phyloP scores from a whole-genome alignment of 495 filamentous ascomycete genomes.

The Rhypophila decipiens region DNA sequence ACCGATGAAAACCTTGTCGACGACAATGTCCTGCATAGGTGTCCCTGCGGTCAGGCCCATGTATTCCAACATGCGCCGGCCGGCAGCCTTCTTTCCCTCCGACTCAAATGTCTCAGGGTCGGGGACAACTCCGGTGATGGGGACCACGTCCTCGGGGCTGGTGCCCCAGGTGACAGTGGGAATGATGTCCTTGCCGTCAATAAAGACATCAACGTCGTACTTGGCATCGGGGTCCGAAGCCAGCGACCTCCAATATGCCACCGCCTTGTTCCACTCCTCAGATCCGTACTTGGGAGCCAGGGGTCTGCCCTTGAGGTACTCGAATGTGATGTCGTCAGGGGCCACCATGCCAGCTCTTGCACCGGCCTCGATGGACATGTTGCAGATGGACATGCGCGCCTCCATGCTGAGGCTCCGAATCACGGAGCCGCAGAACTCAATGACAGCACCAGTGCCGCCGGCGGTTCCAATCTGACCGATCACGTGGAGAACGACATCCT shows the following conservation, averaged over 20 bases:
- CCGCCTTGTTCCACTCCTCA: constrained; percentile 83
- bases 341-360: constrained; percentile 96
- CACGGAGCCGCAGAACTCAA: constrained; percentile 93
- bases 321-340: constrained; percentile 87
- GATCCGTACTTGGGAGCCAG: constrained; percentile 78
- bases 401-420: constrained; percentile 90
- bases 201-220: constrained; percentile 79
- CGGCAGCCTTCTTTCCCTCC: constrained; percentile 68
- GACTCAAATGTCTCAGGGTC: constrained; percentile 80
- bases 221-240: constrained; percentile 77
- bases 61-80: constrained; percentile 80
- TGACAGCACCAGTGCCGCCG: constrained; percentile 88
- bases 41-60: constrained; percentile 88
- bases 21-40: constrained; percentile 77
- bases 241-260: constrained; percentile 82
- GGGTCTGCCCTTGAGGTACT: constrained; percentile 87
- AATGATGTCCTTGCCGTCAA: constrained; percentile 85
- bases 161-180: constrained; percentile 97
- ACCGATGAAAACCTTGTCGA: constrained; percentile 98
- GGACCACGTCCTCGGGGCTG: constrained; percentile 89
- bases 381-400: constrained; percentile 97
- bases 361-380: constrained; percentile 99
- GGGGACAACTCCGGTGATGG: constrained; percentile 85
- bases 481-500: constrained; percentile 90
- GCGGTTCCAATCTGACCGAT: constrained; percentile 95